These are phyloP conservation scores for Vigna nakashimae DNA, from an alignment of 306 rosid genomes.

Conservation along the genomic window DNA sequence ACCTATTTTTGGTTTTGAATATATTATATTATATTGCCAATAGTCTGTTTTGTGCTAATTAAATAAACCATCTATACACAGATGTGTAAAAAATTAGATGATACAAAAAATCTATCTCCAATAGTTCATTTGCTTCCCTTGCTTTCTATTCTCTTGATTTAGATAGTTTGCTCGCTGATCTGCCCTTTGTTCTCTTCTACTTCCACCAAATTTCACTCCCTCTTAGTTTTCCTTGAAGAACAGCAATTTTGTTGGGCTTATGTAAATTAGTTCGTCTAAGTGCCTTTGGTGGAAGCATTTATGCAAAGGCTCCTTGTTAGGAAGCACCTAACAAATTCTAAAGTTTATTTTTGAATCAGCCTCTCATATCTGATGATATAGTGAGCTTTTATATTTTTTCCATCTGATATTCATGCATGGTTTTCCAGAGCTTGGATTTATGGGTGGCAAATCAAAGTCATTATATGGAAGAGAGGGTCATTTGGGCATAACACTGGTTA, in stretches of 20 bases:
- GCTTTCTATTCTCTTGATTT: conserved; percentile 20
- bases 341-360: conserved; percentile 28
- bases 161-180: conserved; percentile 5
- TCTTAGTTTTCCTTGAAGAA: conserved; percentile 25
- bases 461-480: conserved; percentile 97
- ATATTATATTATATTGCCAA: conserved; percentile 8
- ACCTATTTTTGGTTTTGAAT: conserved; percentile 5
- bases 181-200: conserved; percentile 30
- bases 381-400: conserved; percentile 37
- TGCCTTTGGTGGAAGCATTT: conserved; percentile 31
- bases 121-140: conserved; percentile 15
- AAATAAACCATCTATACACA: conserved; percentile 13
- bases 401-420: conserved; percentile 52
- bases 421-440: conserved; percentile 89
- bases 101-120: background rate
- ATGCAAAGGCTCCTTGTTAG: background rate
- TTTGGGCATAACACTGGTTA: conserved; percentile 82
- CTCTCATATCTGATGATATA: conserved; percentile 35
- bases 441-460: conserved; percentile 92
- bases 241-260: conserved; percentile 32
- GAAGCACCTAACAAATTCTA: conserved; percentile 23
- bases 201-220: conserved; percentile 18
- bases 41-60: conserved; percentile 18
- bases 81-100: conserved; percentile 28
- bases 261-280: conserved; percentile 27